Base-by-base conservation (phyloP, 306 rosid species). In the Datisca glomerata region DNA sequence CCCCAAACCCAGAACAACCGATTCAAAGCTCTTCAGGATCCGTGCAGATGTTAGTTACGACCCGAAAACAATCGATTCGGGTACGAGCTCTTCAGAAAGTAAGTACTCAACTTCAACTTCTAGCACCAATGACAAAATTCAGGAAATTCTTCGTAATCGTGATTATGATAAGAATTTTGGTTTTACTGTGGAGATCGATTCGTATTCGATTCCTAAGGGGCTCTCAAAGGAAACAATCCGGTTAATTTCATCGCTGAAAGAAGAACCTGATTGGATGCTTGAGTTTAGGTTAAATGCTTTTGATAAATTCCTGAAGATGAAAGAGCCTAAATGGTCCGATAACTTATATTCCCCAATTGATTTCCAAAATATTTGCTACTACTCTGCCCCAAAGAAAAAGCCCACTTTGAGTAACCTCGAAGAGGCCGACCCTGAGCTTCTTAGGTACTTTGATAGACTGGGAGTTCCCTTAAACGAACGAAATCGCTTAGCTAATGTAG, bases 191-290 rank as follows among this genome's bases (percentile, higher is more conserved):
- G 81, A 75, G 18, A 72, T 86, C 47, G 96, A 81, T 33, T 86
- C 86, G 18, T 65, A 60, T 61, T 48, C 94, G 12, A 86, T 81
- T n/a, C 96, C 96, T 0, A 86, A 86, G 14, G 96, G 96, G 2
- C 69, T 86, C 0, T 67, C 86, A 1, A 22, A 58, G 38, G 92
- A 86, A 17, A 86, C 96, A 0, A 61, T 86, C 8, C 49, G 73
- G 0, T 37, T 73, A 18, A 86, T 86, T 10, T 86, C 92, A 3
- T 41, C 76, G 5, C 50, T 86, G 0, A 86, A 86, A 34, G 60
- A 64, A 14, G 96, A 86, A 51, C 96, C 96, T 1, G 72, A 63
- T 44, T 86, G 96, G 96, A 86, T 86, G 96, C 81, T 81, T 10
- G 69, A 72, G 51, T 86, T 86, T 43, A 58, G 96, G 10, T 58